These are phyloP conservation scores for Suillus subaureus DNA, from an alignment of 768 basidiomycete genomes.

Conservation along the genomic window DNA sequence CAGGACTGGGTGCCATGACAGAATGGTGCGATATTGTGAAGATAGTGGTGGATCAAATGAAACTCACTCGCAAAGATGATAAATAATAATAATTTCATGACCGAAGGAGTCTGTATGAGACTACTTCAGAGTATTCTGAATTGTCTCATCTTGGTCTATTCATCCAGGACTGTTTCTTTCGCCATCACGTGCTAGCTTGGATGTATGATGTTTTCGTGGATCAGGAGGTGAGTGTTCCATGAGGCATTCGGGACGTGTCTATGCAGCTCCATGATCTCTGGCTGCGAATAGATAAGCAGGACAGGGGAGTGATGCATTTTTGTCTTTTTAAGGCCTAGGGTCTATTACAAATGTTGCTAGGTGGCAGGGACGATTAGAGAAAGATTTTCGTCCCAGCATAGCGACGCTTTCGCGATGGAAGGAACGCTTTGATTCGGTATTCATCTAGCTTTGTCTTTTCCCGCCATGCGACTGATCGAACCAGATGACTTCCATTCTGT, in stretches of 20 bases:
- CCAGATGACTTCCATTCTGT: neutral
- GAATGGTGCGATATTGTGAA: slow-evolving; percentile 91
- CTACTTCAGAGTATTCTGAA: neutral
- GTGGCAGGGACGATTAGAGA: neutral
- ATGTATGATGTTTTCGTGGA: neutral
- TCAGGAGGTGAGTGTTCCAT: neutral
- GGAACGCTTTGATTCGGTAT: neutral
- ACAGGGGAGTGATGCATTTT: neutral
- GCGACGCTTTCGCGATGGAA: neutral
- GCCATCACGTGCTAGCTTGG: neutral
- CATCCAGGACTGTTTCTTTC: neutral
- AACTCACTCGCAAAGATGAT: slow-evolving; percentile 13
- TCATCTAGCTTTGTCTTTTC: neutral
- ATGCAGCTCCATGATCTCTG: neutral
- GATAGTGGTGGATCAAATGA: slow-evolving; percentile 63
- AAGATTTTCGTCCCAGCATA: neutral
- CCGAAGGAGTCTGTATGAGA: neutral
- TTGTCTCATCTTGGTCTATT: neutral
- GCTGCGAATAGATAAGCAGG: too few species aligned
- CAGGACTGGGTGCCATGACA: slow-evolving; percentile 68
- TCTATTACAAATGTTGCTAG: neutral
- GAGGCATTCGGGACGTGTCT: too few species aligned
- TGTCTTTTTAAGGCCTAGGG: neutral
- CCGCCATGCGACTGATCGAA: neutral
- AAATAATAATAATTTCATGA: neutral